Evolutionary conservation across 805 yeast species (phyloP).

Genomic region (Candida anglica): DNA sequence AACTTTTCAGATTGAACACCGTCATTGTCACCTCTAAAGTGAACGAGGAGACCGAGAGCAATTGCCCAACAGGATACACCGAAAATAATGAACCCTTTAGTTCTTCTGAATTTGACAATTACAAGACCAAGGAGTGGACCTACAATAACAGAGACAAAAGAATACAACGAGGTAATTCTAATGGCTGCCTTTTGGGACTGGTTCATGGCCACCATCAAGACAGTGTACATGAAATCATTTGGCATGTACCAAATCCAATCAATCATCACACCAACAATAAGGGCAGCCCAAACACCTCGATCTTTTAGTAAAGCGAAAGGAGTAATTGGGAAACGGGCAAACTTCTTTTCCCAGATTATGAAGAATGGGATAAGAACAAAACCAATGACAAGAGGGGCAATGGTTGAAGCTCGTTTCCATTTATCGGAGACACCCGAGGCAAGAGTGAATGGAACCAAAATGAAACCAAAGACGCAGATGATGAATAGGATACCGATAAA

Average conservation of each 20-base stretch:
- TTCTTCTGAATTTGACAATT: slow-evolving; percentile 45
- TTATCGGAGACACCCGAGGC: slow-evolving; percentile 58
- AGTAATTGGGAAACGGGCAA: slow-evolving; percentile 58
- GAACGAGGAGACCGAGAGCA: slow-evolving; percentile 56
- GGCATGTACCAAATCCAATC: slow-evolving; percentile 68
- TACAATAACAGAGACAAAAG: slow-evolving; percentile 60
- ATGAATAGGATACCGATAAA: slow-evolving; percentile 57
- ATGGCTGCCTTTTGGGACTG: slow-evolving; percentile 62
- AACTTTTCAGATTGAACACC: slow-evolving; percentile 27
- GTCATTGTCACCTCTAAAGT: slow-evolving; percentile 47
- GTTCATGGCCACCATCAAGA: slow-evolving; percentile 59
- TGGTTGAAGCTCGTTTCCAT: slow-evolving; percentile 60
- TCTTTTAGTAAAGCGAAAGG: slow-evolving; percentile 59
- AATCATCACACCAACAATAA: slow-evolving; percentile 52
- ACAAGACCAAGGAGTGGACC: slow-evolving; percentile 59
- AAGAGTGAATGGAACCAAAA: slow-evolving; percentile 69
- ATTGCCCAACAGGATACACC: slow-evolving; percentile 59
- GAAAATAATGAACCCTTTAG: slow-evolving; percentile 56
- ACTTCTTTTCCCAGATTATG: slow-evolving; percentile 52
- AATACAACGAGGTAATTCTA: slow-evolving; percentile 57
- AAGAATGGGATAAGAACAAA: slow-evolving; percentile 57
- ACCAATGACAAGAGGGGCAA: slow-evolving; percentile 71
- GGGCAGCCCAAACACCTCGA: slow-evolving; percentile 73
- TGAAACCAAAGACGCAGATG: slow-evolving; percentile 55
- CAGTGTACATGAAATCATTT: slow-evolving; percentile 64